Evolutionary conservation across 371 early-diverging fungal genomes (phyloP).

Genomic region (Rhizopus stolonifer): DNA sequence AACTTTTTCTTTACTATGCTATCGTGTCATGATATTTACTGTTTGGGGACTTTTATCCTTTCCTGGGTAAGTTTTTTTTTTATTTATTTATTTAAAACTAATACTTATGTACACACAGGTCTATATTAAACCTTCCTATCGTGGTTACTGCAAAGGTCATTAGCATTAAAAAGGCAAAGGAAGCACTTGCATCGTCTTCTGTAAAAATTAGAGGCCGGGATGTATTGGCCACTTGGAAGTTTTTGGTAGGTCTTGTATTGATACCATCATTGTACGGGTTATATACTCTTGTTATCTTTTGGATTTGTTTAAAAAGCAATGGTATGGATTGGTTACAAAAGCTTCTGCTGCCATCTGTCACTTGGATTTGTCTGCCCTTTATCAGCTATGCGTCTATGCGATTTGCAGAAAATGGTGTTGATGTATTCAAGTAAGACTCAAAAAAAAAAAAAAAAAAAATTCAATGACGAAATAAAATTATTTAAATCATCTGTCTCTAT

Average conservation of each 20-base stretch:
- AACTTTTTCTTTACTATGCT: constrained; percentile 71
- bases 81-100: not conserved
- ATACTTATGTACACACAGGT: constrained; percentile 35
- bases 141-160: constrained; percentile 69
- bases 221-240: constrained; percentile 96
- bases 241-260: constrained; percentile 80
- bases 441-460: too few relatives aligned
- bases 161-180: constrained; percentile 80
- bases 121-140: constrained; percentile 79
- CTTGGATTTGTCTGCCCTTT: constrained; percentile 65
- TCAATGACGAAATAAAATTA: not conserved
- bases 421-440: constrained; percentile 67
- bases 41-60: constrained; percentile 75
- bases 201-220: constrained; percentile 94
- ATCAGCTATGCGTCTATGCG: constrained; percentile 81
- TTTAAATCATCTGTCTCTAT: constrained; percentile 1
- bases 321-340: constrained; percentile 28
- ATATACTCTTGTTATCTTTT: constrained; percentile 64
- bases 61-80: constrained; percentile 70
- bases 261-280: constrained; percentile 76
- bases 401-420: constrained; percentile 88
- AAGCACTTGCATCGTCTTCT: constrained; percentile 84
- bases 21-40: constrained; percentile 64
- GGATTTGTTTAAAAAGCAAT: constrained; percentile 39
- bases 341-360: constrained; percentile 49